Evolutionary conservation across 805 yeast genomes (phyloP), one percentile per base, ranked within the genome.

Genomic region (Naumovozyma castellii): DNA sequence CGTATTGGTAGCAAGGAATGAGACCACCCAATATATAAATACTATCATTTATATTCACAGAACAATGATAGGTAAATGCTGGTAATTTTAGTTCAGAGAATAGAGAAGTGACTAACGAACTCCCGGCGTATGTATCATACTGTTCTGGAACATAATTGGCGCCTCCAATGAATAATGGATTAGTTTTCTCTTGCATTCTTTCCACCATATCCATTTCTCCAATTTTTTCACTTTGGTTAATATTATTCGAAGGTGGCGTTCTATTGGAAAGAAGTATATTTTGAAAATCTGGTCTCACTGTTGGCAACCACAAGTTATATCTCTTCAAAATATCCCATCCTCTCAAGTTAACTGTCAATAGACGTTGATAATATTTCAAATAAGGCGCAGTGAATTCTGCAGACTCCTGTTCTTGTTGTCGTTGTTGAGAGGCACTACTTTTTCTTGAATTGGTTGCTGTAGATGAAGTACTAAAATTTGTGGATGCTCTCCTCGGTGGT

Each of bases 21-120:
- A 69, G 48, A 0, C 81, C 81, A n/a, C 80, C 80, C 17, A 66
- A 43, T 0, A 66, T 42, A 43, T 60, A 69, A 2, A 68, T 53
- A 12, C 55, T 54, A 15, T 62, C 66, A 17, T 59, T 51, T 37
- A 67, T 39, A 5, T 61, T 62, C 8, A 65, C 65, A 1, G 71
- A 42, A 4, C 70, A 56, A 44, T 75, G 77, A 46, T 69, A 68
- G 0, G 61, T 50, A 13, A 72, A 47, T 0, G 71, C 54, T 1
- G 76, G 73, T 1, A 69, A 34, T 13, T 64, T 62, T 3, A 46
- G 47, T 20, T 57, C 62, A 1, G 72, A 63, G 37, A 72, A 57
- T 1, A 66, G 18, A 2, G 58, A 51, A 1, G 59, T 54, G 2
- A 51, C 44, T 15, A 44, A 39, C 2, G 53, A 42, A 25, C 53